Conservation (phyloP, 768 basidiomycete species). For the Mycena sanguinolenta region DNA sequence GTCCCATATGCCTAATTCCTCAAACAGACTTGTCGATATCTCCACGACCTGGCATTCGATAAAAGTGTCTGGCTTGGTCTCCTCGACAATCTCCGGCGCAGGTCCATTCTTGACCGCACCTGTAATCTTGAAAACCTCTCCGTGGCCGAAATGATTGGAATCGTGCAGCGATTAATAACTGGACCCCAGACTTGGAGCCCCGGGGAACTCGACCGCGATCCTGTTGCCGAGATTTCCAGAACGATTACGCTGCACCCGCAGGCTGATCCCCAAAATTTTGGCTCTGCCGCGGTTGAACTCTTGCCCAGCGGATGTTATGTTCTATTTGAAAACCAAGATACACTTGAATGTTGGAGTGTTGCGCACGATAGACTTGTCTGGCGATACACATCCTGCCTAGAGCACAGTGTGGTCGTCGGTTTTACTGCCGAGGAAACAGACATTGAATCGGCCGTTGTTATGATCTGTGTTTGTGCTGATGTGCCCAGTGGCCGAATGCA, state of each 20-base stretch:
- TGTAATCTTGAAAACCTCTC: neutral
- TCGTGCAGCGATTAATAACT: neutral
- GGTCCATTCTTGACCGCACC: constrained; percentile 8
- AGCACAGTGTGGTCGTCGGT: neutral
- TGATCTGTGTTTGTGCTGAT: neutral
- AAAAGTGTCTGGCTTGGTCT: constrained; percentile 28
- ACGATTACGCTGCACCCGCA: neutral
- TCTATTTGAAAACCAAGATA: constrained; percentile 13
- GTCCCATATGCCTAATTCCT: neutral
- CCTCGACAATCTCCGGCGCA: constrained; percentile 5
- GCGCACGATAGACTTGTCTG: neutral
- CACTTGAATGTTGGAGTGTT: constrained; percentile 26
- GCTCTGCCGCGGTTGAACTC: constrained; percentile 1
- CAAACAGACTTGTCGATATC: constrained; percentile 20
- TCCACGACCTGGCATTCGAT: constrained; percentile 12
- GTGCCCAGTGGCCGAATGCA: no score
- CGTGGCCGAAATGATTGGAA: neutral
- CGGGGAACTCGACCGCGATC: no score
- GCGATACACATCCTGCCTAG: neutral
- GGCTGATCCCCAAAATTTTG: neutral
- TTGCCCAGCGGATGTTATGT: constrained; percentile 21
- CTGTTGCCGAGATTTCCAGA: neutral
- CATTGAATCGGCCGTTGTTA: neutral
- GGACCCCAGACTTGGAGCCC: constrained; percentile 11
- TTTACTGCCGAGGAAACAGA: constrained; percentile 9